These are phyloP conservation scores for Mycena crocata DNA, from an alignment of 768 basidiomycete genomes.

Conservation along the genomic window DNA sequence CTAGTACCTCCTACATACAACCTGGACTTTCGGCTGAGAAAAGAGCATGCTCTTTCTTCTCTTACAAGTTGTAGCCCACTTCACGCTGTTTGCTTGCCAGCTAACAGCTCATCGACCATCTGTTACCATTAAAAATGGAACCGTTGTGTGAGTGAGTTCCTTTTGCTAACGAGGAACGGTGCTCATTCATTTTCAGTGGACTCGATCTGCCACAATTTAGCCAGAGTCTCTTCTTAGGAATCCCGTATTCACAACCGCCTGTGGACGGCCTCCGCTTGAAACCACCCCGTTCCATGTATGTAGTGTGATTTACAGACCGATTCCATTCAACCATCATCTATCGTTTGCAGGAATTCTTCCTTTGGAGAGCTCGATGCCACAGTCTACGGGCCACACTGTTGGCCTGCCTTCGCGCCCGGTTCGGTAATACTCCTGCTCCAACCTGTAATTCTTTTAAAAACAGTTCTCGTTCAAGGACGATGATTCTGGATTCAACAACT, in stretches of 20 bases:
- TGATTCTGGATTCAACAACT: conserved; percentile 28
- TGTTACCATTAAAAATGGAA: conserved; percentile 30
- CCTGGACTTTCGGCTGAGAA: no score
- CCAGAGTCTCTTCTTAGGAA: conserved; percentile 47
- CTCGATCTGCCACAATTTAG: conserved; percentile 33
- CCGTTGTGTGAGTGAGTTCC: conserved; percentile 8
- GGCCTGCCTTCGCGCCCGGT: conserved; percentile 26
- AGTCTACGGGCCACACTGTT: conserved; percentile 30
- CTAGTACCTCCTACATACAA: no score
- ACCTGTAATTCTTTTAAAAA: no score
- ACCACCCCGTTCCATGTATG: conserved; percentile 43
- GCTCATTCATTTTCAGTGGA: conserved; percentile 3
- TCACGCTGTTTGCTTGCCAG: no score
- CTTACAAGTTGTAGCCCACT: no score
- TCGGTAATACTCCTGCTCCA: no score
- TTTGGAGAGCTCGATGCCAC: conserved; percentile 38
- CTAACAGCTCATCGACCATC: no score
- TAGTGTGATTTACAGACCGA: conserved; percentile 8
- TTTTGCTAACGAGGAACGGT: background rate
- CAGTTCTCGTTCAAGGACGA: no score
- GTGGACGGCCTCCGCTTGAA: conserved; percentile 46
- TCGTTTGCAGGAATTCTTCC: conserved; percentile 35
- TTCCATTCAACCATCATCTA: background rate
- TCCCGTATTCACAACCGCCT: conserved; percentile 51
- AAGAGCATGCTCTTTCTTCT: no score